Percentiles rank a stretch among this genome's conserved stretches.
phyloP scores from a whole-genome alignment of 192 early-diverging fungal genomes.

The Coemansia sp. region DNA sequence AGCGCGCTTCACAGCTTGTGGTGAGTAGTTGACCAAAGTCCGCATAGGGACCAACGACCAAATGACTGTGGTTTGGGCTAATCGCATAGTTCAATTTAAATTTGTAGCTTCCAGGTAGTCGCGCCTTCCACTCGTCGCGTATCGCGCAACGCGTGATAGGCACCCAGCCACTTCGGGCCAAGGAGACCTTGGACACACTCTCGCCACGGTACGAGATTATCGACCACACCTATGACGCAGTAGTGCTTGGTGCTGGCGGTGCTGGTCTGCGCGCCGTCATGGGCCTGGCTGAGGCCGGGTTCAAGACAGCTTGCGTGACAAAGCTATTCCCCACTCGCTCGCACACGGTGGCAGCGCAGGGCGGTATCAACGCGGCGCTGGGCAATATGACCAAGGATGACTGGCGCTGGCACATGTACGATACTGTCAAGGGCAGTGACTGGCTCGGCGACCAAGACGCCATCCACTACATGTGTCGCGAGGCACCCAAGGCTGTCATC shows the following conservation, averaged over 20 bases:
- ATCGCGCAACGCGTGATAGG: conserved; percentile 70
- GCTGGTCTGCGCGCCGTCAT: conserved; percentile 98
- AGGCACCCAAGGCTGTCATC: conserved; percentile 93
- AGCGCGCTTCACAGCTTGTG: conserved; percentile 39
- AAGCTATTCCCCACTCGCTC: conserved; percentile 99
- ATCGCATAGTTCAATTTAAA: not conserved
- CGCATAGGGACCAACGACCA: not conserved
- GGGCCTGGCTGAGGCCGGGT: conserved; percentile 91
- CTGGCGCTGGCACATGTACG: conserved; percentile 99
- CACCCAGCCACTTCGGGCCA: conserved; percentile 75
- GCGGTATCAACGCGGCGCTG: conserved; percentile 98
- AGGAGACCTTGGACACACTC: conserved; percentile 62
- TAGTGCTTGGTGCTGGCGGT: conserved; percentile 98
- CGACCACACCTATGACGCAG: conserved; percentile 98
- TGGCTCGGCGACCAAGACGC: conserved; percentile 99
- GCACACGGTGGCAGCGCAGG: conserved; percentile 99
- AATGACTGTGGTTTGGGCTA: not conserved
- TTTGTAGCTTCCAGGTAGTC: conserved; percentile 45
- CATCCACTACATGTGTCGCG: conserved; percentile 99
- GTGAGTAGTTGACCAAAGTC: conserved; percentile 22
- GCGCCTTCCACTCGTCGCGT: conserved; percentile 71
- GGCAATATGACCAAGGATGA: conserved; percentile 99
- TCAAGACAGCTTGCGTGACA: conserved; percentile 98
- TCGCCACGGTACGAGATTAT: conserved; percentile 88
- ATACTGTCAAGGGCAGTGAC: conserved; percentile 98